Evolutionary conservation across 1,139 yeast species (phyloP).

Genomic region (Oligophagozyma castellii): DNA sequence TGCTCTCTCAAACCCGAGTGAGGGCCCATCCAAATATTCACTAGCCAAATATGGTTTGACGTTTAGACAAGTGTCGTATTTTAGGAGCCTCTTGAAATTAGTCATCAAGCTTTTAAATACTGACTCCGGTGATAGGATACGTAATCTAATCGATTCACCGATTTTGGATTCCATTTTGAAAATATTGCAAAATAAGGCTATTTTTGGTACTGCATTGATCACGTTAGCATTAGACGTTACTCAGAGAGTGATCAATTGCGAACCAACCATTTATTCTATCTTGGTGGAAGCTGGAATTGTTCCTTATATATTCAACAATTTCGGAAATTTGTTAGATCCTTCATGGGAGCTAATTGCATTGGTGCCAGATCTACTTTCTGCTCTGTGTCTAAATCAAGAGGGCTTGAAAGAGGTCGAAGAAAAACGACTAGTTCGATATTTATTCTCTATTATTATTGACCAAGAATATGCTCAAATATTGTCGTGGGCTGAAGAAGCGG

Average conservation of each 20-base stretch:
- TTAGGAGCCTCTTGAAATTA: constrained; percentile 43
- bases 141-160: constrained; percentile 79
- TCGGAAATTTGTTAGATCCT: constrained; percentile 39
- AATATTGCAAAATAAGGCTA: constrained; percentile 41
- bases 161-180: constrained; percentile 47
- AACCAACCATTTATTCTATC: constrained; percentile 79
- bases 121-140: constrained; percentile 71
- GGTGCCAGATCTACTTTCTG: constrained; percentile 70
- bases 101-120: constrained; percentile 52
- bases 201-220: constrained; percentile 61
- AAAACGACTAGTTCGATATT: constrained; percentile 32
- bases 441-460: constrained; percentile 39
- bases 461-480: constrained; percentile 37
- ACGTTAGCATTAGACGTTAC: constrained; percentile 54
- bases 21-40: constrained; percentile 40
- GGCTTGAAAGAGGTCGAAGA: constrained; percentile 51
- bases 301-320: constrained; percentile 46
- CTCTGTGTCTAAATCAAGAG: constrained; percentile 63
- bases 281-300: constrained; percentile 68
- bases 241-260: constrained; percentile 69
- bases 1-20: constrained; percentile 45
- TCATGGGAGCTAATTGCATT: constrained; percentile 46
- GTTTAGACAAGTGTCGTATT: constrained; percentile 49
- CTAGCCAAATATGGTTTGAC: constrained; percentile 46
- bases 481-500: constrained; percentile 36